phyloP scores from a whole-genome alignment of 192 early-diverging fungal genomes.

The Entomortierella lignicola region DNA sequence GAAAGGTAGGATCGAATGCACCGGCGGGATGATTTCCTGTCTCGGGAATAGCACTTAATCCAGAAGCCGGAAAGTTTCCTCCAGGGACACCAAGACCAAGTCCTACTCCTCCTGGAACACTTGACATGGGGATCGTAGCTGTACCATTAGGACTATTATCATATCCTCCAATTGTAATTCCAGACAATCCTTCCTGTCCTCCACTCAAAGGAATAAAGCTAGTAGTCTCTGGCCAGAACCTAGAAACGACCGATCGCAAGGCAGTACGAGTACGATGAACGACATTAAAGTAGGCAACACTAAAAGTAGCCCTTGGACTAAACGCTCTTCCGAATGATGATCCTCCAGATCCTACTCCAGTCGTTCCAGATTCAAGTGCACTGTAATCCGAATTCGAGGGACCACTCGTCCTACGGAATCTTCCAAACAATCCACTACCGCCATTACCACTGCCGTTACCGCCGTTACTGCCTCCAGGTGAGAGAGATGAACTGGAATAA shows the following conservation, averaged over 20 bases:
- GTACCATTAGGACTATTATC: conserved; percentile 25
- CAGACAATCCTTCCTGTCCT: conserved; percentile 16
- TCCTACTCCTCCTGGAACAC: not conserved
- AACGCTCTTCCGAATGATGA: conserved; percentile 26
- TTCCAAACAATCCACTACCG: conserved; percentile 30
- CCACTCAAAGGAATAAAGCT: conserved; percentile 4
- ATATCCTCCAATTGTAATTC: conserved; percentile 45
- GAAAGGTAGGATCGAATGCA: conserved; percentile 17
- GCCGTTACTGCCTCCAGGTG: conserved; percentile 18
- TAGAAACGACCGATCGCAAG: conserved; percentile 40
- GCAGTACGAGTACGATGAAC: conserved; percentile 40
- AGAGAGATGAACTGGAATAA: not conserved
- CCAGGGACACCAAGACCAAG: conserved; percentile 17
- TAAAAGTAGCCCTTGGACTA: conserved; percentile 32
- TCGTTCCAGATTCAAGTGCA: conserved; percentile 37
- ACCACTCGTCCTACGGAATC: conserved; percentile 29
- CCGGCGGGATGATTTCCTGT: not conserved
- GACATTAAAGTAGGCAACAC: conserved; percentile 41
- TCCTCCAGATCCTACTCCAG: conserved; percentile 21
- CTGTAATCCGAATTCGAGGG: conserved; percentile 33
- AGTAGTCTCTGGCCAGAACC: conserved; percentile 42
- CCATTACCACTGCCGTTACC: not conserved
- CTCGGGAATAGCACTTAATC: conserved; percentile 36
- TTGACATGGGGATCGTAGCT: conserved; percentile 19
- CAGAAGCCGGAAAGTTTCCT: conserved; percentile 32